These are phyloP conservation scores for Clarireedia paspali DNA, from an alignment of 2,329 filamentous ascomycete genomes.

Conservation along the genomic window DNA sequence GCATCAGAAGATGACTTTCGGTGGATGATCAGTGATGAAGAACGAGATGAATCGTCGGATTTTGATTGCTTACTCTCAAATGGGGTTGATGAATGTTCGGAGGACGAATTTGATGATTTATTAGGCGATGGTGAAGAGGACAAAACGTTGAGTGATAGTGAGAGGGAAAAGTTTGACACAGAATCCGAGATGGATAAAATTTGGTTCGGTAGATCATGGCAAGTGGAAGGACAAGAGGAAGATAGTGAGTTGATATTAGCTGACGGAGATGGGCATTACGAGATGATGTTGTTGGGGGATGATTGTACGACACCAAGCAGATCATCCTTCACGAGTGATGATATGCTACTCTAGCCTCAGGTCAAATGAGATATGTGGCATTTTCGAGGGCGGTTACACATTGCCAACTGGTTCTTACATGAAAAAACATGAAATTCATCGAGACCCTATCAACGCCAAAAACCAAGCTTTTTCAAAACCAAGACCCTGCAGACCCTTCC, in stretches of 20 bases:
- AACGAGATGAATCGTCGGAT: not conserved
- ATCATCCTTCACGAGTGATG: not conserved
- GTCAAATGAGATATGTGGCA: too few species aligned
- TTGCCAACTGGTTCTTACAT: not conserved
- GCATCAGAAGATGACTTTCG: not conserved
- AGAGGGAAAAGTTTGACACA: slow-evolving; percentile 13
- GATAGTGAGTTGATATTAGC: slow-evolving; percentile 5
- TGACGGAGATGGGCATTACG: not conserved
- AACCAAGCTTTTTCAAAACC: not conserved
- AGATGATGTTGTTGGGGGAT: not conserved
- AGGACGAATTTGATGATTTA: slow-evolving; percentile 14
- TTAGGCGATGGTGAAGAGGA: slow-evolving; percentile 9
- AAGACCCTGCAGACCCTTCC: too few species aligned
- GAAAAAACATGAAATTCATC: too few species aligned
- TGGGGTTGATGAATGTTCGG: not conserved
- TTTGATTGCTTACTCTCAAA: slow-evolving; percentile 3
- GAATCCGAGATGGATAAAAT: slow-evolving; percentile 20
- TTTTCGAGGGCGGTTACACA: too few species aligned
- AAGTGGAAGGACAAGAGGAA: slow-evolving; percentile 1
- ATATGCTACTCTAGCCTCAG: not conserved
- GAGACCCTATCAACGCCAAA: not conserved
- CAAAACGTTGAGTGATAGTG: slow-evolving; percentile 11
- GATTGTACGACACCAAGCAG: too few species aligned
- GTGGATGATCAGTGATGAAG: not conserved
- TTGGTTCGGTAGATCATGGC: slow-evolving; percentile 13